Percentiles rank a stretch among this genome's conserved stretches.
These are phyloP conservation scores for Mortierella antarctica DNA, from an alignment of 192 early-diverging fungal genomes.

Conservation along the genomic window DNA sequence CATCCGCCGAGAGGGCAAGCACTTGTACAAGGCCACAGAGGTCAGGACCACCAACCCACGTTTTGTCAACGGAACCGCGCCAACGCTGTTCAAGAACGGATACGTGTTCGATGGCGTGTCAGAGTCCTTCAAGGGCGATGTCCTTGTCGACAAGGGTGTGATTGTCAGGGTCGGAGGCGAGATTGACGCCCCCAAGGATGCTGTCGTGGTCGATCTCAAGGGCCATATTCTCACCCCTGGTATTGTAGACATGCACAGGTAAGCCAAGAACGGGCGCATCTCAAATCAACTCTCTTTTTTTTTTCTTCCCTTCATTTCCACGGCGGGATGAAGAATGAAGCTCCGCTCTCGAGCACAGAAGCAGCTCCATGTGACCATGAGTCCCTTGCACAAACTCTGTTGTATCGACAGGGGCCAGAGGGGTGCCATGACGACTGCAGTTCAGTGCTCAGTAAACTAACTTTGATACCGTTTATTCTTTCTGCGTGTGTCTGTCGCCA, in stretches of 20 bases:
- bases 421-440: too few relatives aligned
- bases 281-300: neutral
- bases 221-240: slow-evolving; percentile 81
- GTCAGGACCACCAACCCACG: slow-evolving; percentile 57
- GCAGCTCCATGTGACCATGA: neutral
- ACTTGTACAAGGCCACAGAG: slow-evolving; percentile 26
- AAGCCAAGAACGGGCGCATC: neutral
- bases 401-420: neutral
- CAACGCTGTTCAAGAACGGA: slow-evolving; percentile 68
- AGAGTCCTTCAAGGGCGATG: slow-evolving; percentile 55
- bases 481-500: slow-evolving; percentile 8
- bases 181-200: slow-evolving; percentile 48
- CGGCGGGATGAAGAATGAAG: neutral
- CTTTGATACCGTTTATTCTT: neutral
- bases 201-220: slow-evolving; percentile 67
- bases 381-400: neutral
- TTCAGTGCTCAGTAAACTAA: neutral
- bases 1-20: slow-evolving; percentile 32
- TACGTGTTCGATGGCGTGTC: slow-evolving; percentile 65
- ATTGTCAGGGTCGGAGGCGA: slow-evolving; percentile 60
- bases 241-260: slow-evolving; percentile 80
- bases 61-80: slow-evolving; percentile 44
- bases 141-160: slow-evolving; percentile 67
- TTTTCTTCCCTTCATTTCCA: neutral
- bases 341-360: too few relatives aligned